Evolutionary conservation across 2,329 filamentous ascomycete genomes (phyloP).

Genomic region (Trichoderma sp.): DNA sequence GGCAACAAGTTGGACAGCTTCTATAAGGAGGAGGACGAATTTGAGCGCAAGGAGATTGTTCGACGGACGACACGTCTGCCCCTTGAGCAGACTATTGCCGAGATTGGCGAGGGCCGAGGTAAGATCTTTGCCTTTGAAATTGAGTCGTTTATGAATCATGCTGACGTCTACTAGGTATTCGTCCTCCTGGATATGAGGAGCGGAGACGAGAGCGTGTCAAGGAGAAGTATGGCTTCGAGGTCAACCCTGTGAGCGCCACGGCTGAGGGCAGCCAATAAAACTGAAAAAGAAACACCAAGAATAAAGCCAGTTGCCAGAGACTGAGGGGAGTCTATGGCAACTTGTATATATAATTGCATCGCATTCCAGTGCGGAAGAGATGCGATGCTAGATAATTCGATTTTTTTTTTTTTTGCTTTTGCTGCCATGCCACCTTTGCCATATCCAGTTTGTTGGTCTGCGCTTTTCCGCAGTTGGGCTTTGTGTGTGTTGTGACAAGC

Average conservation of each 20-base stretch:
- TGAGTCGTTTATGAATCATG: background rate
- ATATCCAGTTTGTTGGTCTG: background rate
- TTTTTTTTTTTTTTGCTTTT: slow-evolving; percentile 30
- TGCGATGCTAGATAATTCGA: slow-evolving; percentile 47
- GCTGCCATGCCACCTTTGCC: background rate
- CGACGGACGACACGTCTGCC: slow-evolving; percentile 74
- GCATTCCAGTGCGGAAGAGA: slow-evolving; percentile 38
- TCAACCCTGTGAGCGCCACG: slow-evolving; percentile 64
- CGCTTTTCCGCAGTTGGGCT: background rate
- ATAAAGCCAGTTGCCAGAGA: slow-evolving; percentile 30
- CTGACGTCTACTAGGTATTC: slow-evolving; percentile 62
- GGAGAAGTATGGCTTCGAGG: slow-evolving; percentile 85
- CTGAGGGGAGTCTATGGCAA: slow-evolving; percentile 29
- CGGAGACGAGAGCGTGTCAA: slow-evolving; percentile 77
- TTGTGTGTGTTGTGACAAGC: background rate
- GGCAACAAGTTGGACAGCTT: slow-evolving; percentile 59
- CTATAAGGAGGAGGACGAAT: slow-evolving; percentile 66
- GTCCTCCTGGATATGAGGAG: slow-evolving; percentile 80
- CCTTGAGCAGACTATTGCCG: slow-evolving; percentile 74
- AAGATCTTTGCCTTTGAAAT: slow-evolving; percentile 35
- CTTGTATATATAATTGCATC: slow-evolving; percentile 43
- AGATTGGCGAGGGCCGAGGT: slow-evolving; percentile 88
- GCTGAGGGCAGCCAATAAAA: slow-evolving; percentile 46
- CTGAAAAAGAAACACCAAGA: background rate
- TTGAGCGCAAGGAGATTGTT: slow-evolving; percentile 72